Conservation (phyloP, 768 basidiomycete species). For the Lentinula detonsa region DNA sequence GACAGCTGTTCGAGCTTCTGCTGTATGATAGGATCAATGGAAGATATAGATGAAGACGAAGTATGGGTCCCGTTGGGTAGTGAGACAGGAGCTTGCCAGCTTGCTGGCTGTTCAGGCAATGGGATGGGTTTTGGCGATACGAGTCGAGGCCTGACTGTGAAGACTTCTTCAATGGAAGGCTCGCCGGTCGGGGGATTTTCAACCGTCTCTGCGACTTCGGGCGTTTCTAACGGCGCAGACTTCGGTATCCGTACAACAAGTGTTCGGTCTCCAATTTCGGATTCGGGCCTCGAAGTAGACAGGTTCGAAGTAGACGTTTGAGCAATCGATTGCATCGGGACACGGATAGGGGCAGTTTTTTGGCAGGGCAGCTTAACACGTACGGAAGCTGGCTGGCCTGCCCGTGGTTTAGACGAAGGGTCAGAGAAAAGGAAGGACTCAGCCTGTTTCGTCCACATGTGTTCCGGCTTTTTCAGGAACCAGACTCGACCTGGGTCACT, state of each 20-base stretch:
- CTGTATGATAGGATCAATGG: constrained; percentile 24
- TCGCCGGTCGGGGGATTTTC: constrained; percentile 21
- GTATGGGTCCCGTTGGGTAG: constrained; percentile 18
- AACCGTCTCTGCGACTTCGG: constrained; percentile 13
- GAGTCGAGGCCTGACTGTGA: constrained; percentile 49
- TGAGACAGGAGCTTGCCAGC: background rate
- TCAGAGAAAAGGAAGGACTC: constrained; percentile 72
- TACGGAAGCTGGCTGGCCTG: constrained; percentile 45
- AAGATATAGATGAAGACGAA: constrained; percentile 16
- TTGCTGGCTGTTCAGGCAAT: constrained; percentile 15
- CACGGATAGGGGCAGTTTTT: constrained; percentile 36
- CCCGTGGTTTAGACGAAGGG: constrained; percentile 48
- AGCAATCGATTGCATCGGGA: constrained; percentile 17
- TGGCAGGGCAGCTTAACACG: constrained; percentile 61
- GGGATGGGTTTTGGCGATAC: constrained; percentile 30
- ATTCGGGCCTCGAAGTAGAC: constrained; percentile 17
- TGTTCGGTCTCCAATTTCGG: constrained; percentile 38
- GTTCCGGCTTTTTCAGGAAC: constrained; percentile 74
- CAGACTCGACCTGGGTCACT: constrained; percentile 45
- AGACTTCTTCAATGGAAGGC: constrained; percentile 46
- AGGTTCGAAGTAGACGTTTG: constrained; percentile 13
- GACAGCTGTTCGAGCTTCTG: constrained; percentile 36
- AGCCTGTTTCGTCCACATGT: constrained; percentile 79
- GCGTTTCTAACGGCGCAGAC: constrained; percentile 29
- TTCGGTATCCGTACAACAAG: constrained; percentile 54